These are phyloP conservation scores for Halophytophthora polymorphica DNA, from an alignment of 352 stramenopile genomes.

Conservation along the genomic window DNA sequence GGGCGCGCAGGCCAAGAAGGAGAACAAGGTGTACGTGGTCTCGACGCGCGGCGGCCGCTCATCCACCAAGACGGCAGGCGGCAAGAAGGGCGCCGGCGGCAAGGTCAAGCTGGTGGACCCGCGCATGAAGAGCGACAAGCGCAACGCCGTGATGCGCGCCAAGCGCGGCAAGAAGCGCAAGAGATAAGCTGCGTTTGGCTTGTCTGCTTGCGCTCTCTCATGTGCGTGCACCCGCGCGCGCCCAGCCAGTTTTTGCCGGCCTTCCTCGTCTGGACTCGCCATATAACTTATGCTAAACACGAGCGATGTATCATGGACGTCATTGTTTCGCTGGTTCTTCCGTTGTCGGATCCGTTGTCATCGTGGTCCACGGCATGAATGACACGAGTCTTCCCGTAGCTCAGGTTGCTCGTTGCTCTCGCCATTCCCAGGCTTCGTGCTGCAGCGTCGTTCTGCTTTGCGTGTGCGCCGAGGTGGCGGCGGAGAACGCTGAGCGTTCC, in stretches of 20 bases:
- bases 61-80: constrained; percentile 47
- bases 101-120: constrained; percentile 98
- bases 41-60: constrained; percentile 64
- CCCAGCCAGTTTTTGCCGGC: constrained; percentile 18
- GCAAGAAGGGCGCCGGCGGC: constrained; percentile 78
- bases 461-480: constrained; percentile 1
- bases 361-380: too few species aligned
- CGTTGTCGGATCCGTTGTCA: too few species aligned
- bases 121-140: constrained; percentile 97
- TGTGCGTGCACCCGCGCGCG: too few species aligned
- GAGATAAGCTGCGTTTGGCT: constrained; percentile 39
- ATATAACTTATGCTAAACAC: constrained; percentile 52
- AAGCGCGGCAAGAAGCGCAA: constrained; percentile 89
- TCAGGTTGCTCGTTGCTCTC: constrained; percentile 14
- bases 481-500: constrained; percentile 25
- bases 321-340: not conserved
- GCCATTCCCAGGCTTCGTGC: constrained; percentile 57
- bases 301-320: constrained; percentile 23
- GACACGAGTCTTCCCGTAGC: too few species aligned
- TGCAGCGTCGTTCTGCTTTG: constrained; percentile 9
- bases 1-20: constrained; percentile 82
- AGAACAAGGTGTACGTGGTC: constrained; percentile 97
- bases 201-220: constrained; percentile 12
- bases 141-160: constrained; percentile 72
- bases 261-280: constrained; percentile 18